These are phyloP conservation scores for Chrysosporium keratinophilum DNA, from an alignment of 2,329 filamentous ascomycete genomes.

Conservation along the genomic window DNA sequence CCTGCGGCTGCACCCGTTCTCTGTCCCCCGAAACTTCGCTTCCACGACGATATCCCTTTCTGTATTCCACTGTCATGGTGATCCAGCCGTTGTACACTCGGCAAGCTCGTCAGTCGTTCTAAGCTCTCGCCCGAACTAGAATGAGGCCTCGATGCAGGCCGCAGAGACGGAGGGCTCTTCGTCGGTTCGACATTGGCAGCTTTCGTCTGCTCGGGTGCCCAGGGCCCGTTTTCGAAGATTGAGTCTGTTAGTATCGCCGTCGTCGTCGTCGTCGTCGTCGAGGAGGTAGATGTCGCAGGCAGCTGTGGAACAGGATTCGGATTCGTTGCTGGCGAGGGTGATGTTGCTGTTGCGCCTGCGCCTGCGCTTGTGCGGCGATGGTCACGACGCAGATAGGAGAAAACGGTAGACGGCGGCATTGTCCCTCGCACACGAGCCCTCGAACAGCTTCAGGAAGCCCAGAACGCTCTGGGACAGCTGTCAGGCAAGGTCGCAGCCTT, in stretches of 20 bases:
- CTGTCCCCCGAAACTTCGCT: constrained; percentile 25
- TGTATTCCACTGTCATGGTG: constrained; percentile 9
- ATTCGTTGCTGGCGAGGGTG: constrained; percentile 1
- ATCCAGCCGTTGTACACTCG: constrained; percentile 5
- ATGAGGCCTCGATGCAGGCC: neutral
- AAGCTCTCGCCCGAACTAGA: constrained; percentile 8
- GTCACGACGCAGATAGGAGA: constrained; percentile 19
- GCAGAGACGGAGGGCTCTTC: neutral
- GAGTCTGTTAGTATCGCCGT: constrained; percentile 21
- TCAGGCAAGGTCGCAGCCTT: neutral
- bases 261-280: no score
- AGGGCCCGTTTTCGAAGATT: constrained; percentile 21
- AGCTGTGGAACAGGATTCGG: constrained; percentile 26
- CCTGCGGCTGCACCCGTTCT: constrained; percentile 23
- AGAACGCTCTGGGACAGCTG: no score
- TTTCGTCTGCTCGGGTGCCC: neutral
- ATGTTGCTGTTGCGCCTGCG: no score
- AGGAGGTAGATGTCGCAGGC: constrained; percentile 26
- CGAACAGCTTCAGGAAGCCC: neutral
- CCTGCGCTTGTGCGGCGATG: constrained; percentile 15
- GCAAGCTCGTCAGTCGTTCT: neutral
- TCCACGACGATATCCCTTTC: constrained; percentile 28
- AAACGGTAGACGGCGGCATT: constrained; percentile 18
- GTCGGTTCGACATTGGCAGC: neutral
- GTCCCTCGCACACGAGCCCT: neutral